These are phyloP conservation scores for Lanmaoa pseudosensibilis DNA, from an alignment of 768 basidiomycete genomes.

Conservation along the genomic window DNA sequence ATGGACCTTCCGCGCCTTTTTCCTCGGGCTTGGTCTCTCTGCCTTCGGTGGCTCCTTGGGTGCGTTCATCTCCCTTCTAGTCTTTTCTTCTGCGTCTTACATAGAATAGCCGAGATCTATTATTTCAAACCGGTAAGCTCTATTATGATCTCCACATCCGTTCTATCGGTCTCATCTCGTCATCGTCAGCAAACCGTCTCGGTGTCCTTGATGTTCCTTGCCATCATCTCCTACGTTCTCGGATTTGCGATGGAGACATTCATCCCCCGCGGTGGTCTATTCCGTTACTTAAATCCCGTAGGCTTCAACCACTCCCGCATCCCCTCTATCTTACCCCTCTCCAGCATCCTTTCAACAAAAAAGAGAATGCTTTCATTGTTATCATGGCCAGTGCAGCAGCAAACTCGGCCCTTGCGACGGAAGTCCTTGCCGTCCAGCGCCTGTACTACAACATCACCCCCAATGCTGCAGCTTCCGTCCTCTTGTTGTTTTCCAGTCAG, in stretches of 20 bases:
- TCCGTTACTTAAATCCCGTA: conserved; percentile 54
- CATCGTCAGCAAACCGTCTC: conserved; percentile 46
- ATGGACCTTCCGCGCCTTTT: conserved; percentile 45
- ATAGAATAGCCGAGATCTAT: conserved; percentile 50
- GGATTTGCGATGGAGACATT: conserved; percentile 46
- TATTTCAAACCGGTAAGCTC: conserved; percentile 55
- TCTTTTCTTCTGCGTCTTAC: neutral
- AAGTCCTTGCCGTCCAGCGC: conserved; percentile 54
- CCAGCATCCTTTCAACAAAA: conserved; percentile 60
- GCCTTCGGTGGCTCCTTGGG: conserved; percentile 52
- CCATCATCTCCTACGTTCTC: conserved; percentile 50
- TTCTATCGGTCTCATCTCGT: neutral
- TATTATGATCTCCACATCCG: neutral
- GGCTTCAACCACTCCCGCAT: neutral
- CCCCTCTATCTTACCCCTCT: neutral
- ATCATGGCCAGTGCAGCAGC: conserved; percentile 59
- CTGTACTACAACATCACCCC: conserved; percentile 54
- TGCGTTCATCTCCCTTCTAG: conserved; percentile 13
- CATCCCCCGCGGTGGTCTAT: conserved; percentile 45
- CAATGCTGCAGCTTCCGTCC: conserved; percentile 44
- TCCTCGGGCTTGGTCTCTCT: conserved; percentile 56
- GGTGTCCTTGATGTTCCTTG: conserved; percentile 55
- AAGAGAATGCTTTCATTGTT: conserved; percentile 57
- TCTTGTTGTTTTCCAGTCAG: conserved; percentile 39
- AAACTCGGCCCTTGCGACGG: conserved; percentile 52